Conservation (phyloP, 2,329 filamentous ascomycete species). For the Xylaria sp. region DNA sequence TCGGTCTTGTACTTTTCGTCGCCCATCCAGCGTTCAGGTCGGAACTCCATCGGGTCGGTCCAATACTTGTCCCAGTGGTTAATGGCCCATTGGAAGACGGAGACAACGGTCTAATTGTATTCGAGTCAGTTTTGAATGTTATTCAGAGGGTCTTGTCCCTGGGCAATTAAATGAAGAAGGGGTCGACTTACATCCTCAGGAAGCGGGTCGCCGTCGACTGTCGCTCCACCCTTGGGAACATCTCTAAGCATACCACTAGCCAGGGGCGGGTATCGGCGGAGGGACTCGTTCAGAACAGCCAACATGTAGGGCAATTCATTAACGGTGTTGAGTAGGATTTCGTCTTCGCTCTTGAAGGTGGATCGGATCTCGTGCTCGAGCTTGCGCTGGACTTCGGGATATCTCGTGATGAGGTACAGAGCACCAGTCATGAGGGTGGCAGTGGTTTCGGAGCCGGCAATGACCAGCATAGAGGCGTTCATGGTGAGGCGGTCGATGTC, state of each 20-base stretch:
- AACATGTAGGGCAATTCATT: conserved; percentile 52
- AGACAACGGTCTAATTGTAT: conserved; percentile 49
- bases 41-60: conserved; percentile 51
- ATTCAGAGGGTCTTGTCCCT: not conserved
- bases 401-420: conserved; percentile 53
- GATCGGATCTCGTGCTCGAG: conserved; percentile 54
- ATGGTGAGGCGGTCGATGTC: conserved; percentile 37
- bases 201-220: conserved; percentile 42
- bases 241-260: conserved; percentile 41
- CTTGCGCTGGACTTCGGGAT: conserved; percentile 49
- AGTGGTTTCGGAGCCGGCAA: conserved; percentile 63
- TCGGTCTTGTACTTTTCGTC: conserved; percentile 48
- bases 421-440: conserved; percentile 56
- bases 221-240: conserved; percentile 43
- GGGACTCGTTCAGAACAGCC: conserved; percentile 55
- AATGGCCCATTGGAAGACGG: conserved; percentile 51
- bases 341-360: conserved; percentile 50
- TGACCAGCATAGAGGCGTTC: conserved; percentile 50
- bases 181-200: conserved; percentile 42
- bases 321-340: conserved; percentile 52
- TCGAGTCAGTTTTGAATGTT: conserved; percentile 25
- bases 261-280: conserved; percentile 55
- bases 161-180: not conserved
- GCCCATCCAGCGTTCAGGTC: conserved; percentile 54
- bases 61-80: conserved; percentile 52